A percentile compares a stretch with the other conserved stretches of the same genome.
Conservation (phyloP, 768 basidiomycete species). For the Suillus placidus region DNA sequence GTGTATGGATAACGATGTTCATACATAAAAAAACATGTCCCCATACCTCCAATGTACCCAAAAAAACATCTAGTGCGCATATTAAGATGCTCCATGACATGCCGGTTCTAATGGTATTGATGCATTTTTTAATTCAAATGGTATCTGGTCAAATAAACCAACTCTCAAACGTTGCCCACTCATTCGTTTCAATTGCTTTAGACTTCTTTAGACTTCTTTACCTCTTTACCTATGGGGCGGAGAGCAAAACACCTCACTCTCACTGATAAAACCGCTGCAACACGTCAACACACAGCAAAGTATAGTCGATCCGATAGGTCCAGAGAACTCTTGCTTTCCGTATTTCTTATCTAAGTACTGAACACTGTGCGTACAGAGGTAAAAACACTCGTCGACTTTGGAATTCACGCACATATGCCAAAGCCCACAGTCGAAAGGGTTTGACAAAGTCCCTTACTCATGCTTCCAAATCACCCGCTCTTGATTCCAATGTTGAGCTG, state of each 20-base stretch:
- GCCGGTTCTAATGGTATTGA: not conserved
- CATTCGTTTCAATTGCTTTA: not conserved
- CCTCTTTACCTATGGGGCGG: not conserved
- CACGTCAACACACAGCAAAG: not conserved
- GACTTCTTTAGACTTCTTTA: not conserved
- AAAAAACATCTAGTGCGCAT: not conserved
- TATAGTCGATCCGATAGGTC: not conserved
- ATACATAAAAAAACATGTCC: not conserved
- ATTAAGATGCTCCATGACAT: conserved; percentile 1
- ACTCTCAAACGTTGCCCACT: not conserved
- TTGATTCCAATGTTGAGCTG: not conserved
- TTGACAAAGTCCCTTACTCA: not conserved
- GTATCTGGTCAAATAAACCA: not conserved
- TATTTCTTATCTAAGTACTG: not conserved
- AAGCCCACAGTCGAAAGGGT: not conserved
- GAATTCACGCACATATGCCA: not conserved
- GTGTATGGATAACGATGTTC: not conserved
- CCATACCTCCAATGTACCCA: not conserved
- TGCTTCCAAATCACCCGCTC: not conserved
- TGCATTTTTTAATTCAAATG: not conserved
- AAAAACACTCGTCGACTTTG: not conserved
- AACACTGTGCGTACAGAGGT: not conserved
- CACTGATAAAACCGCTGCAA: not conserved
- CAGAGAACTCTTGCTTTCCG: not conserved
- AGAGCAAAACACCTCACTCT: conserved; percentile 1